Percentiles rank a stretch among this genome's conserved stretches.
phyloP scores from a whole-genome alignment of 202 grass and related monocot genomes.

The Panicum hallii region DNA sequence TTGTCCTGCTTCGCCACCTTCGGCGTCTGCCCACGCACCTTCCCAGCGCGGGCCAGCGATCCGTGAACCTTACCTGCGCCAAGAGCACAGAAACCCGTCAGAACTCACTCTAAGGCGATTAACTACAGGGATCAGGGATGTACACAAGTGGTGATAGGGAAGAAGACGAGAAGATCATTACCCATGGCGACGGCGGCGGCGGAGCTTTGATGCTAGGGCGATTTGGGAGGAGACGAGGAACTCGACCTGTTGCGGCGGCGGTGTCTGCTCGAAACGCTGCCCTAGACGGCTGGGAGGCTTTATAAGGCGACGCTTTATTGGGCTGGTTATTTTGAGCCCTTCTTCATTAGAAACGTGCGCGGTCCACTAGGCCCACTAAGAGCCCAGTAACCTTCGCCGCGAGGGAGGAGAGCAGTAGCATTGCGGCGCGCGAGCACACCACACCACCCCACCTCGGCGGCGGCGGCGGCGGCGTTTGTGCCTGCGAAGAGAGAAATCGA shows the following conservation, averaged over 20 bases:
- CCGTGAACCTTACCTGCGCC: slow-evolving; percentile 78
- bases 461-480: slow-evolving; percentile 2
- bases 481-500: slow-evolving; percentile 11
- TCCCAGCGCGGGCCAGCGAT: slow-evolving; percentile 73
- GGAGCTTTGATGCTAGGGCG: neutral
- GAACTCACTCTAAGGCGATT: neutral
- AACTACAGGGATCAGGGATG: neutral
- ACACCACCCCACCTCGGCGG: slow-evolving; percentile 1
- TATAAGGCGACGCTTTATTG: slow-evolving; percentile 26
- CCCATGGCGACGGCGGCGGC: slow-evolving; percentile 47
- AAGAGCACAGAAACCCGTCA: slow-evolving; percentile 13
- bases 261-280: neutral
- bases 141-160: neutral
- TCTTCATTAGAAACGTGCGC: neutral
- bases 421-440: slow-evolving; percentile 31
- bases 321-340: neutral
- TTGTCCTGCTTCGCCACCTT: slow-evolving; percentile 94
- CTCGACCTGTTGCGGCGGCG: neutral
- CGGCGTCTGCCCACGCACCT: slow-evolving; percentile 78
- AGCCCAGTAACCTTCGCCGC: neutral
- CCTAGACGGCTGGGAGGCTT: slow-evolving; percentile 24
- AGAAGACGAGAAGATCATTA: slow-evolving; percentile 15
- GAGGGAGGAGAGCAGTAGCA: neutral
- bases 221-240: neutral
- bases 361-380: neutral